phyloP scores from a whole-genome alignment of 768 basidiomycete genomes.

The Boletus pseudopeckii region DNA sequence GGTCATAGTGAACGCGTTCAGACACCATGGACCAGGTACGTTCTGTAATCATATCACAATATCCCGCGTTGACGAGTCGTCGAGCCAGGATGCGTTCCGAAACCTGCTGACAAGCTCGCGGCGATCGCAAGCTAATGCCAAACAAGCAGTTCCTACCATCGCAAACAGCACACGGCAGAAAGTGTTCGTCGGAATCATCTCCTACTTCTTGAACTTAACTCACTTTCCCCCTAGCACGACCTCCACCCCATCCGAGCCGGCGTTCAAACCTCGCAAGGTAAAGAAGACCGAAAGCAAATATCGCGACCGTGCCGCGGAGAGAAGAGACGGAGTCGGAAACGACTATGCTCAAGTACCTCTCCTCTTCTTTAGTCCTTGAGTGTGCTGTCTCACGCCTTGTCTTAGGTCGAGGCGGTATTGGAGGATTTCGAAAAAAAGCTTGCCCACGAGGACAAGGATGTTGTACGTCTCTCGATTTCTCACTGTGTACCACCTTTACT shows the following conservation, averaged over 20 bases:
- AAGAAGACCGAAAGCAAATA: constrained; percentile 61
- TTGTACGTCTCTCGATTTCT: constrained; percentile 42
- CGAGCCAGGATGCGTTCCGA: constrained; percentile 56
- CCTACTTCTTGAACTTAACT: background rate
- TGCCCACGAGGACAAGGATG: constrained; percentile 55
- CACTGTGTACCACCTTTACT: background rate
- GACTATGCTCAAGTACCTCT: constrained; percentile 67
- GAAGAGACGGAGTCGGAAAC: constrained; percentile 59
- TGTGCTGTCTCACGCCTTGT: background rate
- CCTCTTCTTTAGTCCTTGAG: background rate
- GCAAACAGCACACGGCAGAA: constrained; percentile 4
- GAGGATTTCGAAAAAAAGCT: constrained; percentile 76
- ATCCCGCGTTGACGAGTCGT: background rate
- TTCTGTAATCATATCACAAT: background rate
- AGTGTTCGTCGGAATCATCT: constrained; percentile 11
- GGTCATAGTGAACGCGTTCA: too few relatives aligned
- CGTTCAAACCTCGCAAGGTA: constrained; percentile 80
- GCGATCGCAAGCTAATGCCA: constrained; percentile 12
- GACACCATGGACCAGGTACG: constrained; percentile 32
- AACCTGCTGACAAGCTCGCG: constrained; percentile 42
- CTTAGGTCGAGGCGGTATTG: constrained; percentile 72
- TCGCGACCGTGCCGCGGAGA: constrained; percentile 74
- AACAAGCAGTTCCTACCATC: background rate
- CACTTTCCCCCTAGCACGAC: constrained; percentile 38
- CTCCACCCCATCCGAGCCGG: constrained; percentile 50